Evolutionary conservation across 2,329 filamentous ascomycete genomes (phyloP).

Genomic region (Septoria petroselini): DNA sequence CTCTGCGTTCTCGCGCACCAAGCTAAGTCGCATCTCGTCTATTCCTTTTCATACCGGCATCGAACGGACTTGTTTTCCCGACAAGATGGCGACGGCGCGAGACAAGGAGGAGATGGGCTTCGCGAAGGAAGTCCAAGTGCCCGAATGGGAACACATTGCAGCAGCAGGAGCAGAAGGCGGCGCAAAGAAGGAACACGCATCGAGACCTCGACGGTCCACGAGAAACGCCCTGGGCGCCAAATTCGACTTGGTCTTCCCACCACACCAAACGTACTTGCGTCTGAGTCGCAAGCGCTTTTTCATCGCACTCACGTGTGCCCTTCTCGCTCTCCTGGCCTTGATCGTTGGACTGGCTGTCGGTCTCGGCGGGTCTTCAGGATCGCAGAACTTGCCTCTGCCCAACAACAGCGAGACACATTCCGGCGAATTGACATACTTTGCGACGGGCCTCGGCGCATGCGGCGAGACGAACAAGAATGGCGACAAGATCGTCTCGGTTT

Average conservation of each 20-base stretch:
- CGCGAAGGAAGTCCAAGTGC: slow-evolving; percentile 23
- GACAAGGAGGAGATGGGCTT: slow-evolving; percentile 1
- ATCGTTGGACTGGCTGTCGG: slow-evolving; percentile 14
- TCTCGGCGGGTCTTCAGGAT: slow-evolving; percentile 18
- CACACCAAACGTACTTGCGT: slow-evolving; percentile 14
- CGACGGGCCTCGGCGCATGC: slow-evolving; percentile 67
- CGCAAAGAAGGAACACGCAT: neutral
- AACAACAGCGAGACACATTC: slow-evolving; percentile 52
- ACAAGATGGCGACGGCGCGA: neutral
- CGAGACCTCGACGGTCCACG: no score
- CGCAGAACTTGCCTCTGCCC: slow-evolving; percentile 51
- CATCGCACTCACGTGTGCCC: slow-evolving; percentile 7
- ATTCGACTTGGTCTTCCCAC: slow-evolving; percentile 12
- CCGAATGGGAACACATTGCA: slow-evolving; percentile 28
- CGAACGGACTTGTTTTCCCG: neutral
- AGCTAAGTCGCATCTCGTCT: neutral
- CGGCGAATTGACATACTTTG: slow-evolving; percentile 49
- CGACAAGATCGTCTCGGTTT: slow-evolving; percentile 63
- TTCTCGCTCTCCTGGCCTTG: slow-evolving; percentile 12
- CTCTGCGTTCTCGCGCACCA: neutral
- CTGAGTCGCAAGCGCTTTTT: slow-evolving; percentile 10
- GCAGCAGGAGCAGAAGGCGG: slow-evolving; percentile 10
- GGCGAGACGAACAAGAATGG: slow-evolving; percentile 54
- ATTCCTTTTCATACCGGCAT: no score
- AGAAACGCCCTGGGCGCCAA: slow-evolving; percentile 2